These are phyloP conservation scores for Daphne laureola DNA, from an alignment of 441 rosid genomes.

Conservation along the genomic window DNA sequence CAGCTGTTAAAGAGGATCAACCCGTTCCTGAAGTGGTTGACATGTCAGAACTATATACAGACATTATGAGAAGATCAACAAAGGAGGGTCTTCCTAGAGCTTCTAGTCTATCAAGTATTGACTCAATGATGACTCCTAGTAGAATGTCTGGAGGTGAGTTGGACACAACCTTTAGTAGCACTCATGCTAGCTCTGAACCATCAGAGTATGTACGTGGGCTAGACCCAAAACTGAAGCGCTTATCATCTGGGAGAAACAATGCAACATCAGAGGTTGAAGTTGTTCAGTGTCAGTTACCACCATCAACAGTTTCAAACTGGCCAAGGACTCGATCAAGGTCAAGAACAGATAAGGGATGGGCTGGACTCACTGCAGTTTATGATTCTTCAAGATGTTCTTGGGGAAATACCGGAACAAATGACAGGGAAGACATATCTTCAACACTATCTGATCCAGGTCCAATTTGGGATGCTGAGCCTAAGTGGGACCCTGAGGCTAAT, in stretches of 20 bases:
- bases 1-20: conserved; percentile 59
- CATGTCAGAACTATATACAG: conserved; percentile 70
- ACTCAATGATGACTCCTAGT: conserved; percentile 87
- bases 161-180: conserved; percentile 61
- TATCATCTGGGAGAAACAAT: conserved; percentile 74
- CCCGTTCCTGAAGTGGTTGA: conserved; percentile 45
- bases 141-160: conserved; percentile 69
- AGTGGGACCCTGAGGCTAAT: conserved; percentile 74
- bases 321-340: conserved; percentile 93
- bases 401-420: conserved; percentile 72
- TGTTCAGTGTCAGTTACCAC: conserved; percentile 73
- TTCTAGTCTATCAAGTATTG: conserved; percentile 93
- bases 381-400: conserved; percentile 74
- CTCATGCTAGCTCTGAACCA: conserved; percentile 85
- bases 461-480: conserved; percentile 96
- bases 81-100: conserved; percentile 87
- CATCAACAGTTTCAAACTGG: conserved; percentile 84
- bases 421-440: conserved; percentile 90
- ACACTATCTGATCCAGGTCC: conserved; percentile 97
- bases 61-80: conserved; percentile 71
- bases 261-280: conserved; percentile 72
- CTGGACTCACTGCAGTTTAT: conserved; percentile 55
- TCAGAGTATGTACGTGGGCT: conserved; percentile 92
- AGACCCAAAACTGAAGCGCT: conserved; percentile 81
- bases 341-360: conserved; percentile 87